Base-by-base conservation (phyloP, 2,329 filamentous ascomycete species). In the Chaetomium strumarium region DNA sequence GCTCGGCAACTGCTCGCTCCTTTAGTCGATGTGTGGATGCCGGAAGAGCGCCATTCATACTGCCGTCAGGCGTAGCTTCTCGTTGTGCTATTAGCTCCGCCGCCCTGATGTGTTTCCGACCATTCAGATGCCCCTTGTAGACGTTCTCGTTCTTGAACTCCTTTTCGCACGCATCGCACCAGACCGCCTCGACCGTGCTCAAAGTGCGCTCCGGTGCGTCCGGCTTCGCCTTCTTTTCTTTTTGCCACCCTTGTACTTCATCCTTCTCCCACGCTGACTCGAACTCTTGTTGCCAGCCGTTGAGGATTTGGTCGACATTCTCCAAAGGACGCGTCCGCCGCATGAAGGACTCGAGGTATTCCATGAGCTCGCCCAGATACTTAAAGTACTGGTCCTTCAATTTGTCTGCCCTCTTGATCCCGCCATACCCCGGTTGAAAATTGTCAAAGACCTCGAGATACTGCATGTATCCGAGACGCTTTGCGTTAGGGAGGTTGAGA, bases 91-190 rank as follows among this genome's bases (percentile, higher is more conserved):
- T 78, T 49, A 80, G 77, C 66, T 90, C 83, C 1, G 86, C 88
- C 0, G 88, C 88, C 63, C 90, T 89, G 67, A 92, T 81, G 68
- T 99, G 93, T 67, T 97, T 99, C 72, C 95, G 92, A 39, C 92
- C 92, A 0, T 75, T 86, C 56, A 99, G 72, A 68, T 99, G 93
- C 36, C 82, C 84, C 63, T 90, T 91, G 75, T 95, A 96, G 44
- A 96, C 90, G 57, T 96, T 96, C 60, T 93, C 84, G 64, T 96
- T 97, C 64, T 88, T 90, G 72, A 97, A 99, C 55, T 92, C 89
- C 71, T 91, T 96, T 66, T 93, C 86, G 67, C 93, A 99, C 57
- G 91, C 90, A 6, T 85, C 78, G 64, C 93, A 99, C 87, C 88
- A 97, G 14, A 90, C 79, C 0, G 86, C 88, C 48, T 90, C 85